Evolutionary conservation across 2,329 filamentous ascomycete species (phyloP).

Genomic region (Thielaviopsis ethacetica): DNA sequence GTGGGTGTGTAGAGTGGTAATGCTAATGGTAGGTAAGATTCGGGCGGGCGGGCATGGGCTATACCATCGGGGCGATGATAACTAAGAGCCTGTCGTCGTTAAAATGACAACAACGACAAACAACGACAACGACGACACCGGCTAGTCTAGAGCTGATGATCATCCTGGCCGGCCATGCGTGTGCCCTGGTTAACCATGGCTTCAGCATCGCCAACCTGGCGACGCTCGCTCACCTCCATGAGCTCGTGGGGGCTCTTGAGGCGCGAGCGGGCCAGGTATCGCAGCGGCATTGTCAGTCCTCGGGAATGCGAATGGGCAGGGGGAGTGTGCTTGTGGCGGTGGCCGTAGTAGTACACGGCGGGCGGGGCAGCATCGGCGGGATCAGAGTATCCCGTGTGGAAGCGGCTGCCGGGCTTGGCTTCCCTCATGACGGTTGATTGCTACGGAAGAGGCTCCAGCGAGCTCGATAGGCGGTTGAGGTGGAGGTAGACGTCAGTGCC

Average conservation of each 20-base stretch:
- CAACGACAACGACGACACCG: neutral
- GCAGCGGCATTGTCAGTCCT: conserved; percentile 51
- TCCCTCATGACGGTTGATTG: conserved; percentile 79
- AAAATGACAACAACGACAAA: neutral
- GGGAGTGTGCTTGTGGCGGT: conserved; percentile 13
- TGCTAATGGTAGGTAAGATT: too few species aligned
- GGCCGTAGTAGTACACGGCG: conserved; percentile 17
- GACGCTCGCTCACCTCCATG: conserved; percentile 66
- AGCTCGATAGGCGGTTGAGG: conserved; percentile 86
- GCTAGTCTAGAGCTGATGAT: conserved; percentile 21
- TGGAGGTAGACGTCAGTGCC: conserved; percentile 98
- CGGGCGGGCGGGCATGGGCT: too few species aligned
- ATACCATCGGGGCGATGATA: too few species aligned
- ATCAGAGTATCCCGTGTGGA: conserved; percentile 18
- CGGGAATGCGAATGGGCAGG: conserved; percentile 26
- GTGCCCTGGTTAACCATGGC: conserved; percentile 47
- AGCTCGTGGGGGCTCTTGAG: conserved; percentile 31
- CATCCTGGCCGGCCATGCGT: conserved; percentile 16
- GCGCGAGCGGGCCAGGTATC: conserved; percentile 46
- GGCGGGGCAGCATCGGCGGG: conserved; percentile 21
- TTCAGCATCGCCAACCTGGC: conserved; percentile 80
- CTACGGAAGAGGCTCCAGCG: conserved; percentile 93
- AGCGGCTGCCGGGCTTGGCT: conserved; percentile 9
- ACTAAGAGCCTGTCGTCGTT: neutral
- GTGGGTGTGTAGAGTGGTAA: too few species aligned